phyloP scores from a whole-genome alignment of 192 early-diverging fungal genomes.

The Linnemannia schmuckeri region DNA sequence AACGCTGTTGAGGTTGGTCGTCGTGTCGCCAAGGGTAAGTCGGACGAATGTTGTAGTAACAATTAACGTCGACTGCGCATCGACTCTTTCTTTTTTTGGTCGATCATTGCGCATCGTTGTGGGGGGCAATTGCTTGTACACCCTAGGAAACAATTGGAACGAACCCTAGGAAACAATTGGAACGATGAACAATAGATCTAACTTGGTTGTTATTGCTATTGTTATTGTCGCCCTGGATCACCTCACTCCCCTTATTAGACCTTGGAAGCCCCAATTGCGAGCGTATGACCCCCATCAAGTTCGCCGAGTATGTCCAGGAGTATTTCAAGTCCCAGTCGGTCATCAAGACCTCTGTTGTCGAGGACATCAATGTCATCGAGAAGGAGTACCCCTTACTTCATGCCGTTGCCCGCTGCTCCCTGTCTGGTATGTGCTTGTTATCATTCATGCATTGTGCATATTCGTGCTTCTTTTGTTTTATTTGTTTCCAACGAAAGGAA shows the following conservation, averaged over 20 bases:
- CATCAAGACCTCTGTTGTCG: slow-evolving; percentile 73
- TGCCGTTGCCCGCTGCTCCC: slow-evolving; percentile 79
- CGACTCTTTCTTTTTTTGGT: slow-evolving; percentile 5
- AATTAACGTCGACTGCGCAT: not conserved
- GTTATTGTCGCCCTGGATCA: too few species aligned
- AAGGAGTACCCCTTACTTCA: slow-evolving; percentile 88
- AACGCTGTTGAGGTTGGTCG: slow-evolving; percentile 82
- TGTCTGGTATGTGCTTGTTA: slow-evolving; percentile 67
- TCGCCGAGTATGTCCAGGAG: slow-evolving; percentile 75
- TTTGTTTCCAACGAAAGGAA: not conserved
- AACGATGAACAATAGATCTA: not conserved
- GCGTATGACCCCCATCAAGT: slow-evolving; percentile 86
- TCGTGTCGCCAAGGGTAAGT: slow-evolving; percentile 71
- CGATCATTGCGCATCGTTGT: not conserved
- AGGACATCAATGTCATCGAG: slow-evolving; percentile 76
- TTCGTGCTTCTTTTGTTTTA: slow-evolving; percentile 8
- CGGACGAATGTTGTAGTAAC: not conserved
- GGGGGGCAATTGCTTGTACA: not conserved
- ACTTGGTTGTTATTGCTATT: not conserved
- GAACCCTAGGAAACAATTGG: not conserved
- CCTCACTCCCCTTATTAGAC: slow-evolving; percentile 58
- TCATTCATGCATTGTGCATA: not conserved
- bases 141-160: not conserved
- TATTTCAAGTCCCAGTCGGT: slow-evolving; percentile 68
- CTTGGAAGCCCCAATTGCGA: slow-evolving; percentile 89